phyloP scores from a whole-genome alignment of 2,329 filamentous ascomycete species.

The Septoria linicola region DNA sequence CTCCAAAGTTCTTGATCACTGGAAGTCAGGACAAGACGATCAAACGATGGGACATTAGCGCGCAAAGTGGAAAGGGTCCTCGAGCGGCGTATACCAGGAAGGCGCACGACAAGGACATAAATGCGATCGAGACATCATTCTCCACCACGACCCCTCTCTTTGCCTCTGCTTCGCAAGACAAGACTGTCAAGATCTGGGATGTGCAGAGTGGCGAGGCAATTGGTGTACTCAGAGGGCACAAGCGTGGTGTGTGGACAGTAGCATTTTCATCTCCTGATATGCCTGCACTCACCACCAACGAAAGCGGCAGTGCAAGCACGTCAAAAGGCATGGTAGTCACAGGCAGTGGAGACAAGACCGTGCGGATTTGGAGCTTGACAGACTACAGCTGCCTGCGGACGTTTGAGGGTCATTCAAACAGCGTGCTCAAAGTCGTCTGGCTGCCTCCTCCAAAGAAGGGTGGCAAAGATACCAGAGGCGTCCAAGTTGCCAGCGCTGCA shows the following conservation, averaged over 20 bases:
- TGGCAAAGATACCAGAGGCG: conserved; percentile 54
- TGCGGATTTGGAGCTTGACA: conserved; percentile 89
- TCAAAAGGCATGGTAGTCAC: conserved; percentile 82
- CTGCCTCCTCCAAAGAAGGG: conserved; percentile 54
- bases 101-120: conserved; percentile 98
- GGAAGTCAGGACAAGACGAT: conserved; percentile 94
- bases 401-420: conserved; percentile 95
- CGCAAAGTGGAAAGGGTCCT: conserved; percentile 48
- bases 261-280: conserved; percentile 80
- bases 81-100: conserved; percentile 83
- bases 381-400: conserved; percentile 92
- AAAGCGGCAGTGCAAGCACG: conserved; percentile 59
- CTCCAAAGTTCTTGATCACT: conserved; percentile 81
- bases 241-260: conserved; percentile 93
- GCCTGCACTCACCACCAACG: conserved; percentile 69
- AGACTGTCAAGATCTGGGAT: conserved; percentile 96
- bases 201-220: conserved; percentile 84
- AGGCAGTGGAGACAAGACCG: conserved; percentile 91
- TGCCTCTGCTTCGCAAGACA: conserved; percentile 93
- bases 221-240: conserved; percentile 88
- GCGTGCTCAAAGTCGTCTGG: conserved; percentile 91
- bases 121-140: conserved; percentile 72
- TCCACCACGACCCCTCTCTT: conserved; percentile 75
- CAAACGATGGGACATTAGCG: conserved; percentile 81
- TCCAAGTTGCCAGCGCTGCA: conserved; percentile 80